phyloP scores from a whole-genome alignment of 225 moss, liverwort and hornwort genomes.

The Straminergon stramineum region DNA sequence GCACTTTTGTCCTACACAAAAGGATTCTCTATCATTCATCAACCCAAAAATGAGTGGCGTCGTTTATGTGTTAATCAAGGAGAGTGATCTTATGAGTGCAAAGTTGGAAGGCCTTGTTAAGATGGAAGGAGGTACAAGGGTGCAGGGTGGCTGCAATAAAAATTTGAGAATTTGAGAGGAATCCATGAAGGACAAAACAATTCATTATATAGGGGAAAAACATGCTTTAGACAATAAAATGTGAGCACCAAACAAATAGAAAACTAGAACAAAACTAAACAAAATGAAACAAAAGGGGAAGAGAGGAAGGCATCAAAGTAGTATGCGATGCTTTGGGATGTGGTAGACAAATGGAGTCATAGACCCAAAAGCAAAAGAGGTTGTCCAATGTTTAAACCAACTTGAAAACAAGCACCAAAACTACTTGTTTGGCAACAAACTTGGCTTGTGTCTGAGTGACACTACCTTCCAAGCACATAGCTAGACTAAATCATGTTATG shows the following conservation, averaged over 20 bases:
- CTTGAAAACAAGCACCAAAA: not conserved
- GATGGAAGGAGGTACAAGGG: not conserved
- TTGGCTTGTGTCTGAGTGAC: not conserved
- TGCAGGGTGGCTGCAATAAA: not conserved
- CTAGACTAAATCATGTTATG: not conserved
- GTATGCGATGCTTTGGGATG: not conserved
- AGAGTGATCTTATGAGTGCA: not conserved
- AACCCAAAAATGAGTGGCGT: too few relatives aligned
- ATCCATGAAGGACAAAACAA: not conserved
- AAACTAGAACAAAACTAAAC: not conserved
- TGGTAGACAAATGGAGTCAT: not conserved
- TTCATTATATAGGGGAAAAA: not conserved
- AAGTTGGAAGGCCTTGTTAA: not conserved
- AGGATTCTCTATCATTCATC: too few relatives aligned
- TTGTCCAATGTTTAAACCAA: rapidly evolving
- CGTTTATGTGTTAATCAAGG: not conserved
- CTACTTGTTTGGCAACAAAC: not conserved
- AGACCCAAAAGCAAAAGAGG: not conserved
- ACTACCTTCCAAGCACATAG: not conserved
- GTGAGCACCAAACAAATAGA: not conserved
- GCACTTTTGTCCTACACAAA: too few relatives aligned
- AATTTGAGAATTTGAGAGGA: not conserved
- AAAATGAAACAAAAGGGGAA: rapidly evolving
- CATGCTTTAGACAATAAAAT: not conserved
- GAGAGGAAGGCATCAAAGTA: not conserved